A percentile compares a stretch with the other conserved stretches of the same genome.
phyloP scores from a whole-genome alignment of 139 green algal species.

The Klebsormidium nitens region DNA sequence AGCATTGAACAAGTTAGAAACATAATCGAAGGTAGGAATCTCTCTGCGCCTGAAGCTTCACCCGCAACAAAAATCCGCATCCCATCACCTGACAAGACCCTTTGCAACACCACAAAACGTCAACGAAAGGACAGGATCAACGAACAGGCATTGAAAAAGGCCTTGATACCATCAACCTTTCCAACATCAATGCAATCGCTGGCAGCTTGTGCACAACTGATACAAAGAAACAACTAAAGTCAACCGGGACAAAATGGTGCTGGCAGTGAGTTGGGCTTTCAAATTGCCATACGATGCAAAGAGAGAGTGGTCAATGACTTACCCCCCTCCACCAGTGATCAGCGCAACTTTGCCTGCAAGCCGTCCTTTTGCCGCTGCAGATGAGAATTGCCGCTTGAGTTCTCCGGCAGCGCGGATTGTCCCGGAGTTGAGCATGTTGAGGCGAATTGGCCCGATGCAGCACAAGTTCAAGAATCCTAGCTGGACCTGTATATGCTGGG shows the following conservation, averaged over 20 bases:
- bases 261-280: background rate
- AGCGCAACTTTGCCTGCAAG: slow-evolving; percentile 12
- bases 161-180: background rate
- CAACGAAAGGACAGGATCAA: background rate
- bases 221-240: background rate
- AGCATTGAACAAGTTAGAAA: too few relatives aligned
- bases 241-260: background rate
- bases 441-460: too few relatives aligned
- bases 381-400: too few relatives aligned
- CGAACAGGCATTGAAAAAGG: background rate
- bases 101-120: too few relatives aligned
- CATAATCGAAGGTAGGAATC: background rate
- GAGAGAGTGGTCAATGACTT: too few relatives aligned
- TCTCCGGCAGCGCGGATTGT: too few relatives aligned
- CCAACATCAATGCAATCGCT: background rate
- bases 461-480: too few relatives aligned
- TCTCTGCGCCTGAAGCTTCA: background rate
- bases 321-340: slow-evolving; percentile 16
- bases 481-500: too few relatives aligned
- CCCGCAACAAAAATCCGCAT: background rate
- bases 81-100: too few relatives aligned
- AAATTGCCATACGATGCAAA: background rate
- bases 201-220: background rate
- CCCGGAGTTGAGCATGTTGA: too few relatives aligned
- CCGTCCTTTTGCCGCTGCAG: too few relatives aligned